These are phyloP conservation scores for Extremus antarcticus DNA, from an alignment of 495 filamentous ascomycete species.

Conservation along the genomic window DNA sequence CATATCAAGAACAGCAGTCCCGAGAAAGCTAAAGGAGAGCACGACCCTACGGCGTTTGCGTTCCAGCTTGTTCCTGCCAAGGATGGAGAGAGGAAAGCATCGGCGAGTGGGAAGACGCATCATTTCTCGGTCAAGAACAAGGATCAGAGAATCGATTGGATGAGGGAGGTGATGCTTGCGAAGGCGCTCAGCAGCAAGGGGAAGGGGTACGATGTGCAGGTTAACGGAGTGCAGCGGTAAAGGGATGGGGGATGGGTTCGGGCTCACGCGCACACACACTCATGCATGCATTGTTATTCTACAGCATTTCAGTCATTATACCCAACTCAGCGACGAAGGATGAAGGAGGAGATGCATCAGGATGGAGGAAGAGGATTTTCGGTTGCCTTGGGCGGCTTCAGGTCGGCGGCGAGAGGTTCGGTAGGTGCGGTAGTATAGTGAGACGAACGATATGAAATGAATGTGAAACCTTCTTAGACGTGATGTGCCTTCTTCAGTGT, in stretches of 20 bases:
- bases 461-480: not conserved
- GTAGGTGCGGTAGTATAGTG: not conserved
- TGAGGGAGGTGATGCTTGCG: conserved; percentile 94
- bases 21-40: conserved; percentile 35
- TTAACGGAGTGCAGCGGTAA: conserved; percentile 51
- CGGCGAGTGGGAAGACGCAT: conserved; percentile 58
- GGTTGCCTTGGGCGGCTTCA: not conserved
- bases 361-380: not conserved
- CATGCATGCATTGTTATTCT: not conserved
- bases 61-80: conserved; percentile 81
- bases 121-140: conserved; percentile 82
- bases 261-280: not conserved
- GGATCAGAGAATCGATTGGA: conserved; percentile 94
- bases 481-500: not conserved
- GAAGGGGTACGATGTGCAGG: conserved; percentile 64
- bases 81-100: conserved; percentile 27
- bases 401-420: not conserved
- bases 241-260: not conserved
- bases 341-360: not conserved
- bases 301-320: not conserved
- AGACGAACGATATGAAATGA: not conserved
- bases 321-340: not conserved
- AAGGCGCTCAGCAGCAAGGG: conserved; percentile 77
- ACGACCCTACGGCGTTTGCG: conserved; percentile 55
- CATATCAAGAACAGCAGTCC: conserved; percentile 42